Base-by-base conservation (phyloP, 2,329 filamentous ascomycete species). In the Alternaria hordeiaustralica region DNA sequence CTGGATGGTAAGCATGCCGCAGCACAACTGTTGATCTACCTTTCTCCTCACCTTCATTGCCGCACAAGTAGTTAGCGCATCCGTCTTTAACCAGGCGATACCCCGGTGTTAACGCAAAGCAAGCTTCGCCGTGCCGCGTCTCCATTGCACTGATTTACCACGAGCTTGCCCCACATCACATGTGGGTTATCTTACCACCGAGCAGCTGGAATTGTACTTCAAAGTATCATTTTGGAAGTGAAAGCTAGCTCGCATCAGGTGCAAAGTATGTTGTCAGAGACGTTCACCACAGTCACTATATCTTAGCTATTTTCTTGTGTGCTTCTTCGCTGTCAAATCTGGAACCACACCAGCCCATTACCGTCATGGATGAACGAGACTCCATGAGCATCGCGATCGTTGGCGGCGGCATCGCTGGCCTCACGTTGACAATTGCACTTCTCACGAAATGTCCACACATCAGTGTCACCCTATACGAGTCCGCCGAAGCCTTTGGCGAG, bases 361-460 rank as follows among this genome's bases (percentile, higher is more conserved):
- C 33, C 28, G 28, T 13, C 41, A 46, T 41, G 30, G 7, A n/a
- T 10, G 15, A 77, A 59, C 50, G 12, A 46, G n/a, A 9, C 7
- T 6, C 68, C 11, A 79, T 81, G 67, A 78, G 76, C 50, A 73
- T 88, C 63, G 87, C 87, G 64, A 86, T 89, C 25, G 78, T 89
- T 18, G 87, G 87, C 65, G 87, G 86, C 45, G 87, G 87, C n/a
- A 87, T 89, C 53, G 84, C 84, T 6, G 87, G 87, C 20, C 76
- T 88, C 3, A 78, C 79, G 4, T 81, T 89, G 2, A 84, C 85
- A 9, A 81, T 86, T 30, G 85, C 82, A 5, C 81, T 89, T 4
- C 76, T 82, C 44, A 77, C 80, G 41, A 81, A 71, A 80, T 61
- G 59, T 15, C 64, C 70, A 4, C 70, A 78, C 25, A 71, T 88